Evolutionary conservation across 768 basidiomycete genomes (phyloP).

Genomic region (Calocybe gangraenosa): DNA sequence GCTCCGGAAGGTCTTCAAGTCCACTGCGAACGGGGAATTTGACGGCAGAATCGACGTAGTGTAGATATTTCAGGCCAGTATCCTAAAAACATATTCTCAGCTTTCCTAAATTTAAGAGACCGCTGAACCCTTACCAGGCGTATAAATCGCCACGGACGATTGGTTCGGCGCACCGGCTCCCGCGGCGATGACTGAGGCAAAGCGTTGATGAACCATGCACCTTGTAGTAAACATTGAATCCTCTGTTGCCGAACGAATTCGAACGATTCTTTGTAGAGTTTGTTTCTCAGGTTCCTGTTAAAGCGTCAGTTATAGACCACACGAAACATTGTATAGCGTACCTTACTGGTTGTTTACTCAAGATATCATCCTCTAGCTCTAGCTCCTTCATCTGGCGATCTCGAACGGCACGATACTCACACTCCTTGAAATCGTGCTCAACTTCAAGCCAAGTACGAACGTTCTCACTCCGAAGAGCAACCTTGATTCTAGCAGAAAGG

Average conservation of each 20-base stretch:
- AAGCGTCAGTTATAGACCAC: neutral
- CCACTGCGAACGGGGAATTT: constrained; percentile 80
- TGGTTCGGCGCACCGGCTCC: constrained; percentile 52
- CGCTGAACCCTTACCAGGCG: constrained; percentile 53
- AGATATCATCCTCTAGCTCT: constrained; percentile 81
- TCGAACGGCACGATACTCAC: constrained; percentile 81
- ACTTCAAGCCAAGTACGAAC: constrained; percentile 79
- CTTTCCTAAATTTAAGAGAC: neutral
- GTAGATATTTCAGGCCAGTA: constrained; percentile 72
- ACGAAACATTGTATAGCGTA: constrained; percentile 30
- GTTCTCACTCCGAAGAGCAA: constrained; percentile 71
- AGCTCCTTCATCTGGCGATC: constrained; percentile 89
- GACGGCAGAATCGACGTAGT: constrained; percentile 77
- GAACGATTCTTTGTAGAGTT: constrained; percentile 85
- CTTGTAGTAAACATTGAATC: constrained; percentile 82
- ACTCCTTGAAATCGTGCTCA: constrained; percentile 74
- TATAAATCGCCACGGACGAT: constrained; percentile 81
- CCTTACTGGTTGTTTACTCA: constrained; percentile 85
- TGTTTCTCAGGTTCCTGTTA: constrained; percentile 75
- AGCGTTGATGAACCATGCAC: constrained; percentile 90
- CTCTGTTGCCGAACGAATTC: constrained; percentile 89
- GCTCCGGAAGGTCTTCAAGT: constrained; percentile 82
- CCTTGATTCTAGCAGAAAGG: constrained; percentile 53
- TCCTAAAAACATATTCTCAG: constrained; percentile 45
- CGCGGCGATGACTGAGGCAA: constrained; percentile 50